These are phyloP conservation scores for Testicularia cyperi DNA, from an alignment of 1,284 basidiomycete genomes.

Conservation along the genomic window DNA sequence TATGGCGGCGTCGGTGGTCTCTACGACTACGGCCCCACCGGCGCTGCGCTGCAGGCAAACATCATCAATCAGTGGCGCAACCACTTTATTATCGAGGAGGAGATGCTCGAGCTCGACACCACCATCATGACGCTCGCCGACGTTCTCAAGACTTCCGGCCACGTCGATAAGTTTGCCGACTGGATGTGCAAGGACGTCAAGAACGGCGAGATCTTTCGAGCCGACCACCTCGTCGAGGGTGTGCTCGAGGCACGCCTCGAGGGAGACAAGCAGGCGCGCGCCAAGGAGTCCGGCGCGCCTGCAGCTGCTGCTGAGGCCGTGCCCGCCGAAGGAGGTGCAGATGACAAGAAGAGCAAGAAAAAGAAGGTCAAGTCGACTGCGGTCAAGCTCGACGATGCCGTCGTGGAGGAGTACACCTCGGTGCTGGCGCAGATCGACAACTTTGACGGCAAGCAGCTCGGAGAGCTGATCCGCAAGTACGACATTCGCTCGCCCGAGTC, in stretches of 20 bases:
- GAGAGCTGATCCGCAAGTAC: slow-evolving; percentile 80
- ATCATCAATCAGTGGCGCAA: slow-evolving; percentile 95
- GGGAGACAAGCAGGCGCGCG: slow-evolving; percentile 87
- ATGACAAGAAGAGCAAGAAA: slow-evolving; percentile 71
- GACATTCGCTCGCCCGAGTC: slow-evolving; percentile 88
- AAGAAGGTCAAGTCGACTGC: slow-evolving; percentile 76
- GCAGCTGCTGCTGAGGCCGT: slow-evolving; percentile 5
- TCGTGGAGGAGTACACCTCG: slow-evolving; percentile 76
- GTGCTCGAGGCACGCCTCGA: slow-evolving; percentile 87
- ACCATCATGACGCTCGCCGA: slow-evolving; percentile 94
- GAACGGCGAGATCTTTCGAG: slow-evolving; percentile 93
- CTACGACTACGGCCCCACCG: slow-evolving; percentile 71
- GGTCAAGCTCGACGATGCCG: slow-evolving; percentile 75
- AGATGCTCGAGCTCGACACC: slow-evolving; percentile 98
- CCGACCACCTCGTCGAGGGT: slow-evolving; percentile 92
- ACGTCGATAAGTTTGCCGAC: slow-evolving; percentile 96
- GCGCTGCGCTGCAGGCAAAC: slow-evolving; percentile 93
- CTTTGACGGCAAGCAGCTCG: slow-evolving; percentile 84
- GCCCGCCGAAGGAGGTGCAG: slow-evolving; percentile 40
- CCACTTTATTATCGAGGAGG: slow-evolving; percentile 97
- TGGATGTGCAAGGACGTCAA: slow-evolving; percentile 98
- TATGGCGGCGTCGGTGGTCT: slow-evolving; percentile 97
- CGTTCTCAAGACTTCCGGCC: slow-evolving; percentile 96
- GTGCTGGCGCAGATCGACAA: slow-evolving; percentile 94
- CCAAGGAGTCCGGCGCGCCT: slow-evolving; percentile 58